Evolutionary conservation across 495 filamentous ascomycete genomes (phyloP).

Genomic region (Talaromyces wortmannii): DNA sequence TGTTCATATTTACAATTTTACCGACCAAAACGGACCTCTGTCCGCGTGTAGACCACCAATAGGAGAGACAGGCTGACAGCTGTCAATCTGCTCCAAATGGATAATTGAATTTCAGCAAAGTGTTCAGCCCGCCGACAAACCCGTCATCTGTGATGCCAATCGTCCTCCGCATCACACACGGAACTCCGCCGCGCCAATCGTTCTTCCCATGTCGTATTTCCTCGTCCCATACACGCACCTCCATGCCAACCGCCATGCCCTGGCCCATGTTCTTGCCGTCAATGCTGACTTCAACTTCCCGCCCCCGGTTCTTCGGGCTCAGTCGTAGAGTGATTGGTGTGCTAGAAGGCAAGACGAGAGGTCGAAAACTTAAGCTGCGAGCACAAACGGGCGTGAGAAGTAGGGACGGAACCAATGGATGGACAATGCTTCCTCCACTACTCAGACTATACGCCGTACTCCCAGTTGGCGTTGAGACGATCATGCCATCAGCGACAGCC

Average conservation of each 20-base stretch:
- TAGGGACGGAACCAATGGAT: constrained; percentile 80
- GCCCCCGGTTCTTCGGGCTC: constrained; percentile 73
- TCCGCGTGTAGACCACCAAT: too few relatives aligned
- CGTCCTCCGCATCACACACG: constrained; percentile 46
- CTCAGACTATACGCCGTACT: constrained; percentile 93
- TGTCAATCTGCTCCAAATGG: constrained; percentile 73
- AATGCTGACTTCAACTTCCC: constrained; percentile 81
- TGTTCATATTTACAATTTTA: too few relatives aligned
- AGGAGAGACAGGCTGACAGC: too few relatives aligned
- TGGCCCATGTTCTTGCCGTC: constrained; percentile 70
- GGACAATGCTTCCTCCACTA: constrained; percentile 88
- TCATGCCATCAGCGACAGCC: constrained; percentile 89
- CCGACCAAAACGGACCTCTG: too few relatives aligned
- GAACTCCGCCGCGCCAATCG: constrained; percentile 55
- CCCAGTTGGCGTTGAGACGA: constrained; percentile 88
- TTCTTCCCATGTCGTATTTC: constrained; percentile 59
- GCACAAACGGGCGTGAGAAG: constrained; percentile 93
- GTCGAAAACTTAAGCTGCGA: constrained; percentile 83
- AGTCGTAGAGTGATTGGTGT: constrained; percentile 77
- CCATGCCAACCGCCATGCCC: constrained; percentile 73
- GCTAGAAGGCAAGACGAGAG: constrained; percentile 80
- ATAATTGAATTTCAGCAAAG: constrained; percentile 93
- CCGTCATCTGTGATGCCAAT: constrained; percentile 61
- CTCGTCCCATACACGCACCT: constrained; percentile 81
- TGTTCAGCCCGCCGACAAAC: constrained; percentile 95